phyloP scores from a whole-genome alignment of 2,329 filamentous ascomycete species.

The Gnomoniopsis smithogilvyi region DNA sequence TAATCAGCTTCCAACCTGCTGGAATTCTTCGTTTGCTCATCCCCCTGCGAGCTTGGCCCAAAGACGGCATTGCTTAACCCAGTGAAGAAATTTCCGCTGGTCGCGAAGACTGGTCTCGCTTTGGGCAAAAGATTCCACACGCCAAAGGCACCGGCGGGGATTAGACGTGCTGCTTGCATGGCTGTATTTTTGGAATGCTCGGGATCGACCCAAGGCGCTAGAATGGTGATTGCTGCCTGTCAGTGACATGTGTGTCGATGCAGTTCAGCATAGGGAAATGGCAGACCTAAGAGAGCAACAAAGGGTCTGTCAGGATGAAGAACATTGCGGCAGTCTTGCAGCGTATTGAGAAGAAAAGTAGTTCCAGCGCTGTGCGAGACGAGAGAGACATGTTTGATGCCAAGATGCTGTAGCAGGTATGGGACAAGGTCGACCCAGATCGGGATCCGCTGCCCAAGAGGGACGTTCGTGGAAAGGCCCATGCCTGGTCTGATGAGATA shows the following conservation, averaged over 20 bases:
- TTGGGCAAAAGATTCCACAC: constrained; percentile 8
- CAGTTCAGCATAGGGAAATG: background rate
- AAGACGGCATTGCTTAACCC: background rate
- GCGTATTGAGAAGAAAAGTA: constrained; percentile 13
- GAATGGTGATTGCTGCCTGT: background rate
- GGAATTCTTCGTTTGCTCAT: background rate
- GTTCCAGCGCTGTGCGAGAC: constrained; percentile 13
- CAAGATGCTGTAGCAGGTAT: constrained; percentile 5
- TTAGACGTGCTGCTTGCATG: constrained; percentile 1
- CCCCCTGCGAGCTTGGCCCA: background rate
- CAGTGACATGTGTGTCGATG: too few species aligned
- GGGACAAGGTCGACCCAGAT: constrained; percentile 20
- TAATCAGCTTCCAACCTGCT: background rate
- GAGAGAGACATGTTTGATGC: constrained; percentile 9
- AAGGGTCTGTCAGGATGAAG: constrained; percentile 8
- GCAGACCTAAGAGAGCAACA: constrained; percentile 18
- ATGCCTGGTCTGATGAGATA: constrained; percentile 20
- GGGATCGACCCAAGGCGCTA: constrained; percentile 11
- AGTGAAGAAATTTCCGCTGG: background rate
- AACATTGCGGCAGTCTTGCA: constrained; percentile 3
- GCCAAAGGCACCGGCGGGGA: constrained; percentile 1
- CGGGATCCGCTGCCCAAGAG: constrained; percentile 1
- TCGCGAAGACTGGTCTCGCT: background rate
- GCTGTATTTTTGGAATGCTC: background rate
- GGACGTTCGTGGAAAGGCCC: constrained; percentile 10